These are phyloP conservation scores for Aspergillus fumigatiaffinis DNA, from an alignment of 2,329 filamentous ascomycete species.

Conservation along the genomic window DNA sequence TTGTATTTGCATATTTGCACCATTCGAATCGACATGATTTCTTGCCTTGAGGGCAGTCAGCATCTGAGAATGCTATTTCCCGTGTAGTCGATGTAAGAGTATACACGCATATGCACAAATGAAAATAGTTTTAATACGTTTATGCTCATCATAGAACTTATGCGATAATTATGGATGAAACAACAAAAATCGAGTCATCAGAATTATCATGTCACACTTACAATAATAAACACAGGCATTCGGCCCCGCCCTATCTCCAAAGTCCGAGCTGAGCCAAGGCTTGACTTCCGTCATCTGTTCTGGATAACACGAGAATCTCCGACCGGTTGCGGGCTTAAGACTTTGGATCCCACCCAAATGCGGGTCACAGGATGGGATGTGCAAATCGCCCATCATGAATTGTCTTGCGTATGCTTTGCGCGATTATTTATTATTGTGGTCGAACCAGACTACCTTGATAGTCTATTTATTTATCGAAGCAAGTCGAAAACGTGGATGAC, in stretches of 20 bases:
- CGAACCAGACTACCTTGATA: not conserved
- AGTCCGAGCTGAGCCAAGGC: not conserved
- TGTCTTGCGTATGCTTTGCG: not conserved
- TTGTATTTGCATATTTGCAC: not conserved
- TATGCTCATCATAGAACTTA: too few relatives aligned
- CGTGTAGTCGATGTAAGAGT: too few relatives aligned
- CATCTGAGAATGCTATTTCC: too few relatives aligned
- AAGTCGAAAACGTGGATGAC: not conserved
- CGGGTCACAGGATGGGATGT: not conserved
- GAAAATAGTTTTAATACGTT: too few relatives aligned
- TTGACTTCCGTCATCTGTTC: not conserved
- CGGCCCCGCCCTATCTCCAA: too few relatives aligned
- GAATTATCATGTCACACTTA: too few relatives aligned
- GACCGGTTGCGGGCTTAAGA: not conserved
- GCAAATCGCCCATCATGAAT: not conserved
- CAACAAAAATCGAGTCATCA: too few relatives aligned
- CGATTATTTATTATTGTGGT: not conserved
- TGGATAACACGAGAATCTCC: not conserved
- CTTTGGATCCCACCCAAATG: not conserved
- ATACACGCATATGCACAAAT: too few relatives aligned
- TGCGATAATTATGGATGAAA: too few relatives aligned
- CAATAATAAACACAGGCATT: too few relatives aligned
- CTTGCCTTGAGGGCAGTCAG: too few relatives aligned
- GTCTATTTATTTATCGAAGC: not conserved
- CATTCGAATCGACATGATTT: too few relatives aligned